Conservation (phyloP, 345 rosid species). For the Linum trigynum region DNA sequence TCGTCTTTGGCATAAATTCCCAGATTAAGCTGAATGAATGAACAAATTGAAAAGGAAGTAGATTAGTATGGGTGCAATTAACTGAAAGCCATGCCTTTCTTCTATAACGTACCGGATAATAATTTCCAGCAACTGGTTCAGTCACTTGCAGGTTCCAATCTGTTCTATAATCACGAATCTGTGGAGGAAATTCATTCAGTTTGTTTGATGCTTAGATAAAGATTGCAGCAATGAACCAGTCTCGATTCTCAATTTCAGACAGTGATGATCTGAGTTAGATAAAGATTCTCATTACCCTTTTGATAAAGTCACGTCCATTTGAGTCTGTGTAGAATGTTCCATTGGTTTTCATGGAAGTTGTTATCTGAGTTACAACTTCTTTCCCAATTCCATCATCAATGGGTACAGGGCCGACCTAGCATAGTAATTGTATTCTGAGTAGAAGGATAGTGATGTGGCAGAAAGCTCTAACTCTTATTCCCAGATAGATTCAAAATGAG, state of each 20-base stretch:
- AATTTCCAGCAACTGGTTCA: constrained; percentile 91
- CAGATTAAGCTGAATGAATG: constrained; percentile 54
- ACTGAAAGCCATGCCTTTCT: neutral
- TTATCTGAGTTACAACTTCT: constrained; percentile 63
- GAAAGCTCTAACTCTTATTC: neutral
- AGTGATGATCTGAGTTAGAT: neutral
- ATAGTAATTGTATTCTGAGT: neutral
- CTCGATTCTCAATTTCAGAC: neutral
- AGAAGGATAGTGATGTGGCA: neutral
- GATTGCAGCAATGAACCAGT: neutral
- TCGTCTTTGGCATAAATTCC: constrained; percentile 73
- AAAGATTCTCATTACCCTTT: constrained; percentile 36
- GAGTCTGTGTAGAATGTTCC: constrained; percentile 76
- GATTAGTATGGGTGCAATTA: neutral
- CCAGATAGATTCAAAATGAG: constrained; percentile 14
- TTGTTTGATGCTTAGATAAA: constrained; percentile 8
- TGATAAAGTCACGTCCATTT: constrained; percentile 75
- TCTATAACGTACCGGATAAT: constrained; percentile 67
- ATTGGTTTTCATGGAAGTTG: constrained; percentile 41
- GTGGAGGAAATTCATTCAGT: constrained; percentile 18
- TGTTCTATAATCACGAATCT: constrained; percentile 84
- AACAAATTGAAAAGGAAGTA: neutral
- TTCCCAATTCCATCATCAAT: constrained; percentile 62
- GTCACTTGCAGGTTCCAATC: constrained; percentile 92
- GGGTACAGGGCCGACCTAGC: constrained; percentile 66